phyloP scores from a whole-genome alignment of 495 filamentous ascomycete species.

The Talaromyces ruber region DNA sequence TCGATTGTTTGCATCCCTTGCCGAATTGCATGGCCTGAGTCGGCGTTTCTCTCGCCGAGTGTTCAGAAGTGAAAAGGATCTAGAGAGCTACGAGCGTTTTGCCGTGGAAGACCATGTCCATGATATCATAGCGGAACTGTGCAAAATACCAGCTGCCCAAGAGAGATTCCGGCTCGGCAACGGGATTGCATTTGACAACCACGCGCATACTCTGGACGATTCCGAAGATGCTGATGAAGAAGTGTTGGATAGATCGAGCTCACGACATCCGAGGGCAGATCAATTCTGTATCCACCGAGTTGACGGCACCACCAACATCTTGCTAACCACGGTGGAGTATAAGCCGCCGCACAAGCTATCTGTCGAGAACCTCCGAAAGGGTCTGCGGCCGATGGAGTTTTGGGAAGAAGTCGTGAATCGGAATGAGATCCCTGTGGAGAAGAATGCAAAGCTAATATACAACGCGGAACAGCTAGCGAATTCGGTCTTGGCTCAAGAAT shows the following conservation, averaged over 20 bases:
- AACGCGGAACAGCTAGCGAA: slow-evolving; percentile 15
- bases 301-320: slow-evolving; percentile 12
- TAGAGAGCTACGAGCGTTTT: slow-evolving; percentile 23
- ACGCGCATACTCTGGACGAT: slow-evolving; percentile 17
- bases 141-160: slow-evolving; percentile 20
- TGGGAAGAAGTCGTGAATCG: slow-evolving; percentile 13
- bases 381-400: slow-evolving; percentile 17
- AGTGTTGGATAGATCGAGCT: slow-evolving; percentile 3
- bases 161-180: slow-evolving; percentile 16
- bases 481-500: slow-evolving; percentile 18
- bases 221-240: background rate
- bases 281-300: slow-evolving; percentile 17
- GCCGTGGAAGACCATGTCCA: slow-evolving; percentile 22
- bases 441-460: slow-evolving; percentile 14
- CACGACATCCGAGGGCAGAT: slow-evolving; percentile 7
- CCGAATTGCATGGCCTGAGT: slow-evolving; percentile 15
- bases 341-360: slow-evolving; percentile 30
- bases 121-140: slow-evolving; percentile 20
- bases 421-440: slow-evolving; percentile 12
- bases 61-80: slow-evolving; percentile 23
- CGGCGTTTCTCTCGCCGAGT: slow-evolving; percentile 8
- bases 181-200: slow-evolving; percentile 20
- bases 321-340: slow-evolving; percentile 22
- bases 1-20: slow-evolving; percentile 15
- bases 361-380: slow-evolving; percentile 15